Conservation (phyloP, 2,329 filamentous ascomycete genomes). For the Stemphylium lycopersici region DNA sequence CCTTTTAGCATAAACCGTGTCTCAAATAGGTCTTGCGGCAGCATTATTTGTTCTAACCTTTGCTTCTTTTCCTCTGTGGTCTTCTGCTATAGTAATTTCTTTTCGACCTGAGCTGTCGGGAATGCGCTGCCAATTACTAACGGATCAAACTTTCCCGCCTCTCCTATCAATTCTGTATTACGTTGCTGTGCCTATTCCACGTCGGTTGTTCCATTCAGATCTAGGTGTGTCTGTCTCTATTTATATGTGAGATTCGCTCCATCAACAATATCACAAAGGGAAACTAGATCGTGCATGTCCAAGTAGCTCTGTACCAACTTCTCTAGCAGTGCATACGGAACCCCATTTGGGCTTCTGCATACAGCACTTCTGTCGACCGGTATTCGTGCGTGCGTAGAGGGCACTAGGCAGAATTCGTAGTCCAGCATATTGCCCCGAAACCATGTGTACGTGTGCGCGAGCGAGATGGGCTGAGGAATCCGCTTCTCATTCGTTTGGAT, state of each 20-base stretch:
- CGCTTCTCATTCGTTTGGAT: not conserved
- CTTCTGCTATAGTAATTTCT: not conserved
- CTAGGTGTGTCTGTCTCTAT: not conserved
- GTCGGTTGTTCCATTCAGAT: not conserved
- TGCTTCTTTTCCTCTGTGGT: not conserved
- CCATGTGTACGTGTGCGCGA: constrained; percentile 1
- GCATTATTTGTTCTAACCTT: not conserved
- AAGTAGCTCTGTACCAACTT: constrained; percentile 1
- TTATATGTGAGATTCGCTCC: not conserved
- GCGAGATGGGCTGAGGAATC: constrained; percentile 1
- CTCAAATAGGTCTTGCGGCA: not conserved
- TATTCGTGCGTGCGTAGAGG: constrained; percentile 1
- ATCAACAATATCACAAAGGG: constrained; percentile 1
- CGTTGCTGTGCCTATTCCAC: not conserved
- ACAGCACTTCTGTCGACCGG: not conserved
- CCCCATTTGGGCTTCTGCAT: not conserved
- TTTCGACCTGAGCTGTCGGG: not conserved
- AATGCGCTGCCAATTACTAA: not conserved
- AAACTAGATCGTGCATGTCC: not conserved
- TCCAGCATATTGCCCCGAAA: not conserved
- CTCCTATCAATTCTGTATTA: not conserved
- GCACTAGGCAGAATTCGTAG: not conserved
- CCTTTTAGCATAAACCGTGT: constrained; percentile 1
- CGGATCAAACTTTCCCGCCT: not conserved
- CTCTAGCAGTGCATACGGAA: not conserved